Evolutionary conservation across 257 asterid species (phyloP), one percentile per base, ranked within the genome.

Genomic region (Avicennia marina): DNA sequence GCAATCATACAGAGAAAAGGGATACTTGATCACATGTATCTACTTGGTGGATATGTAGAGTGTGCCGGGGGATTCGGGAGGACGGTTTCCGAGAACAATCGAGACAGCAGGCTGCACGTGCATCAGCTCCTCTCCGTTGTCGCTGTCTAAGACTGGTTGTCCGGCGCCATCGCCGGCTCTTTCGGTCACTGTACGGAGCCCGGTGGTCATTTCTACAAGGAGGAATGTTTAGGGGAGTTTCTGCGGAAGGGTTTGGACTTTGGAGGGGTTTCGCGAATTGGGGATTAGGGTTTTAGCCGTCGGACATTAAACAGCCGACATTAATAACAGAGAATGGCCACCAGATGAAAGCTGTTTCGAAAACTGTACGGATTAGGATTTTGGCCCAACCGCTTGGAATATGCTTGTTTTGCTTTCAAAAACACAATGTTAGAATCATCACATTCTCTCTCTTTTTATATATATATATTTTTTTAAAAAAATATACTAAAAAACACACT

Each of bases 31-130:
- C 16, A 45, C 16, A 3, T 36, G 16, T 18, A 39, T 31, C 3
- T 77, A 90, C 98, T 78, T 90, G 43, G 83, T 68, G 68, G 98
- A 67, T 66, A 90, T 75, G 79, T 78, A 85, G 66, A 90, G 98
- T 66, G 90, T 84, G 58, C 98, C 98, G 26, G 90, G 83, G 13
- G 81, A 73, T 40, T 84, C 85, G 43, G 89, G 75, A 2, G 73
- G 70, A 46, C 62, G 84, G 80, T 78, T 78, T 17, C 86, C 94
- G 39, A 90, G 81, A 45, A 78, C 96, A 38, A 90, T 67, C 38
- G 96, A 60, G 71, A 83, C 94, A 21, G 69, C 68, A 1, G 80
- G 79, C 67, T 75, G 84, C 6, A 75, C 80, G 78, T 67, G 89
- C 74, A 87, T 63, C 52, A 84, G 70, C 71, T 84, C 96, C 78